Evolutionary conservation across 805 yeast species (phyloP), one percentile per base, ranked within the genome.

Genomic region (Candida fluviatilis): DNA sequence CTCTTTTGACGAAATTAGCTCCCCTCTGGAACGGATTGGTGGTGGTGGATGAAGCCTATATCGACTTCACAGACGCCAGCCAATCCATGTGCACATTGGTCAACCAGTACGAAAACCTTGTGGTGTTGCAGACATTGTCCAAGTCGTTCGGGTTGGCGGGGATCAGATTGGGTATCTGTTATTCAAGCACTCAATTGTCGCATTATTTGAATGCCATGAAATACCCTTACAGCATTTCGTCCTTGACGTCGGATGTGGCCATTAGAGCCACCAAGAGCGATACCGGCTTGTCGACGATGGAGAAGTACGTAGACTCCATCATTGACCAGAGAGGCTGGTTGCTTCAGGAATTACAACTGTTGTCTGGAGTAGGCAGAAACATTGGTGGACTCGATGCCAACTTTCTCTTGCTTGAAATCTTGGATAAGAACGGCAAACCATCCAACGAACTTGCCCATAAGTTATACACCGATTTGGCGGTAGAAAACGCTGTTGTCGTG

Each of bases 121-220:
- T 85, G 13, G 96, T 87, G 10, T 66, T 90, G 58, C 99, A 93
- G 62, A 93, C 99, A 0, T 62, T 93, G 28, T 89, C 97, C 14
- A 93, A 93, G 57, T 83, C 98, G 0, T 93, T 93, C 64, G 99
- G 99, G 14, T 75, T 93, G 38, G 99, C 99, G 3, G 98, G 97
- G 32, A 83, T 90, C 35, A 76, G 99, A 51, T 61, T 91, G 31
- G 99, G 99, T 18, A 68, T 89, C 43, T 81, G 96, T 1, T 91
- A 58, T 53, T 73, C 90, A 3, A 66, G 74, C 13, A 64, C 69
- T 11, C 76, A 74, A 43, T 65, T 93, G 34, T 75, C 96, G 0
- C 51, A 60, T 4, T 75, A 85, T 35, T 64, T 93, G 51, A 93
- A 93, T 58, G 78, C 95, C 17, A 82, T 91, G 84, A 93, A 93